These are phyloP conservation scores for Penicillium sp. DNA, from an alignment of 2,329 filamentous ascomycete species.

Conservation along the genomic window DNA sequence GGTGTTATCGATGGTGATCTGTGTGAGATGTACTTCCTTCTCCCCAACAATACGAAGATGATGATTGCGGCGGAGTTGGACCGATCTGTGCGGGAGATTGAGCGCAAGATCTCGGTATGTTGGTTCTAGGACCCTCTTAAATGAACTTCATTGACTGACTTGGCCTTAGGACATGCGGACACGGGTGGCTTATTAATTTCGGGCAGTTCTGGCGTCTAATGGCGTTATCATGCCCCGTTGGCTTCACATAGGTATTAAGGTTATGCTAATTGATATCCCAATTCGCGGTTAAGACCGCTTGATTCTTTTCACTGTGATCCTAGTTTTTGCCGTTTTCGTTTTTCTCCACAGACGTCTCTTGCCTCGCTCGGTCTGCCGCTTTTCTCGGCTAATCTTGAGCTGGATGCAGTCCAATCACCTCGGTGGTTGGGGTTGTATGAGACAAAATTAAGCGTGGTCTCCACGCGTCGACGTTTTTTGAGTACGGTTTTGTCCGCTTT, in stretches of 20 bases:
- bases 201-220: slow-evolving; percentile 25
- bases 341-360: slow-evolving; percentile 42
- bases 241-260: slow-evolving; percentile 22
- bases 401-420: slow-evolving; percentile 35
- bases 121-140: background rate
- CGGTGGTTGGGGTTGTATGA: slow-evolving; percentile 37
- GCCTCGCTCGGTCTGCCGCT: slow-evolving; percentile 52
- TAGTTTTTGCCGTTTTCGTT: background rate
- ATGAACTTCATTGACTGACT: slow-evolving; percentile 13
- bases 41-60: slow-evolving; percentile 86
- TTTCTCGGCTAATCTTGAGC: slow-evolving; percentile 42
- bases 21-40: slow-evolving; percentile 83
- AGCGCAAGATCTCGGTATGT: slow-evolving; percentile 82
- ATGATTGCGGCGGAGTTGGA: slow-evolving; percentile 94
- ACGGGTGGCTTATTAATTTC: slow-evolving; percentile 54
- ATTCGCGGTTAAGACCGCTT: slow-evolving; percentile 8
- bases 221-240: slow-evolving; percentile 23
- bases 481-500: slow-evolving; percentile 48
- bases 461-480: slow-evolving; percentile 48
- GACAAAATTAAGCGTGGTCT: slow-evolving; percentile 45
- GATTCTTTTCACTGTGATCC: background rate
- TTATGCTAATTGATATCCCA: slow-evolving; percentile 19
- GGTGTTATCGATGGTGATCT: slow-evolving; percentile 95
- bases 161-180: slow-evolving; percentile 56
- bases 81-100: slow-evolving; percentile 86